Base-by-base conservation (phyloP, 805 yeast genomes). In the Saturnispora silvae region DNA sequence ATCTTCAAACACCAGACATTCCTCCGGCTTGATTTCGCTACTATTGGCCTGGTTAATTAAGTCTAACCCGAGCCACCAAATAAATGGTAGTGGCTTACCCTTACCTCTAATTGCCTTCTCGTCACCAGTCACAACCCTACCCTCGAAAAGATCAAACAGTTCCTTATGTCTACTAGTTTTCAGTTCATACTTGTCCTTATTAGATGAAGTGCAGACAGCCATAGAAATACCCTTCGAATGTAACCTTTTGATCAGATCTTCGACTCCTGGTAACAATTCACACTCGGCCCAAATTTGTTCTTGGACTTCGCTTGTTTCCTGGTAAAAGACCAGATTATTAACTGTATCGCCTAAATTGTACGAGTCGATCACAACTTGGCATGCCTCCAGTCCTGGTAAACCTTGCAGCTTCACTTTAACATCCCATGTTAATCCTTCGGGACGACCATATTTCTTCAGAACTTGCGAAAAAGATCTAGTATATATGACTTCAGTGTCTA, bases 61-160 rank as follows among this genome's bases (percentile, higher is more conserved):
- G 15, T 65, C 72, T 42, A 92, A 67, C 31, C 96, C 95, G 3
- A 77, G 67, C 45, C 73, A 72, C 94, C 95, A 92, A 45, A 92
- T 86, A 54, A 87, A 94, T 2, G 98, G 98, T 41, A 67, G 65
- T 11, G 99, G 99, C 56, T 92, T 92, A 5, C 98, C 97, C 44
- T 78, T 70, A 3, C 96, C 97, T 13, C 63, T 65, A 40, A 92
- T 75, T 31, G 94, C 70, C 25, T 73, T 63, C 52, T 92, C 92
- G 61, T 92, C 98, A 5, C 97, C 97, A 1, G 89, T 80, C 25
- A 89, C 81, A 16, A 81, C 65, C 45, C 78, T 82, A 5, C 57
- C 57, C 11, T 67, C 65, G 51, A 92, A 92, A 23, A 69, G 53
- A 2, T 68, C 68, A 47, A 84, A 82, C 1, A 77, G 75, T 2